These are phyloP conservation scores for Ensete ventricosum DNA, from an alignment of 176 grass and related monocot species.

Conservation along the genomic window DNA sequence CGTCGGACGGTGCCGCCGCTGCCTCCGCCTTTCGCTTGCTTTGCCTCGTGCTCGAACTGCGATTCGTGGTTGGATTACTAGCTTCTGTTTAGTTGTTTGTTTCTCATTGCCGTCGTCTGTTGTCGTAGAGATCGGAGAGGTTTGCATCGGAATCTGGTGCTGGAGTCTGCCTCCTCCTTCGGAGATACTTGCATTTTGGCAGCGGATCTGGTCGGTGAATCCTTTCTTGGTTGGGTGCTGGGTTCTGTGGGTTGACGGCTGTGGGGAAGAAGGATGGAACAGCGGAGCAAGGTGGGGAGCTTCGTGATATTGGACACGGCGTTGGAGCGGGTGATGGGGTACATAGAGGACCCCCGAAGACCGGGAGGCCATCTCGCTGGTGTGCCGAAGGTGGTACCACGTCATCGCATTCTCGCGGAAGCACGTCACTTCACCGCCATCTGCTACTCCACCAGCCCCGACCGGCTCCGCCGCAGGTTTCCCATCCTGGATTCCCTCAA, in stretches of 20 bases:
- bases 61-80: too few relatives aligned
- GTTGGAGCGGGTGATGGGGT: constrained; percentile 52
- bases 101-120: not conserved
- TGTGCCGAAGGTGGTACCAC: constrained; percentile 61
- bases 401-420: constrained; percentile 51
- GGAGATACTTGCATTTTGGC: not conserved
- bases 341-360: constrained; percentile 73
- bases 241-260: not conserved
- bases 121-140: not conserved
- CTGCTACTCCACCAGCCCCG: constrained; percentile 71
- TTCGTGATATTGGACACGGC: constrained; percentile 52
- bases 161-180: not conserved
- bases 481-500: constrained; percentile 77
- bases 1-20: too few relatives aligned
- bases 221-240: not conserved
- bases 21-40: too few relatives aligned
- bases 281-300: constrained; percentile 34
- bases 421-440: constrained; percentile 74
- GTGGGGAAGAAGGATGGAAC: not conserved
- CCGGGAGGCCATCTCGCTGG: constrained; percentile 73
- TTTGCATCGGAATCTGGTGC: not conserved
- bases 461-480: constrained; percentile 53
- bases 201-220: not conserved
- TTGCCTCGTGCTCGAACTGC: too few relatives aligned
- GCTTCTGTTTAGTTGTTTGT: too few relatives aligned